Conservation (phyloP, 495 filamentous ascomycete genomes). For the Penicillium pulvis region DNA sequence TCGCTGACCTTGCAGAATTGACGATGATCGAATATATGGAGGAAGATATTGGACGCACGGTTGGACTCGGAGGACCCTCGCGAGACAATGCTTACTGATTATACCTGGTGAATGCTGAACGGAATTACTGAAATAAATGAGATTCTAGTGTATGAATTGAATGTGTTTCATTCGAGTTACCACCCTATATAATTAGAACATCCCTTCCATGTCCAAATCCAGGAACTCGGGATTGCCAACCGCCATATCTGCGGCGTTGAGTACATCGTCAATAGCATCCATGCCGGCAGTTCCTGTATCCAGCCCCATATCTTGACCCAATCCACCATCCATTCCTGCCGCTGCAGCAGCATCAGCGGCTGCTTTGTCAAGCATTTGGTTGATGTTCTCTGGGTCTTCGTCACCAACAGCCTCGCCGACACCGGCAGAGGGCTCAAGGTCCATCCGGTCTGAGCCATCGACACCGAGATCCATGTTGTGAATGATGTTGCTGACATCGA, state of each 20-base stretch:
- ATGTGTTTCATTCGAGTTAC: not conserved
- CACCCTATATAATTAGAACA: conserved; percentile 32
- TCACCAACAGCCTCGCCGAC: conserved; percentile 24
- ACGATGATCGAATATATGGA: not conserved
- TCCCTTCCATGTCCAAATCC: conserved; percentile 53
- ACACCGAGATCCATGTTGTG: conserved; percentile 44
- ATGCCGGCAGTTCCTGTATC: conserved; percentile 28
- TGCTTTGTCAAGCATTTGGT: conserved; percentile 50
- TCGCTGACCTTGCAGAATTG: not conserved
- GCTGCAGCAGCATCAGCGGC: conserved; percentile 37
- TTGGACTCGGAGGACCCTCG: not conserved
- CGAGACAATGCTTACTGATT: not conserved
- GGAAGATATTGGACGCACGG: not conserved
- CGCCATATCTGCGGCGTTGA: conserved; percentile 51
- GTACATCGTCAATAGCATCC: conserved; percentile 50
- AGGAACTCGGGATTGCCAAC: conserved; percentile 52
- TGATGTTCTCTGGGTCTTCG: conserved; percentile 43
- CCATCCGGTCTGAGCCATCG: conserved; percentile 36
- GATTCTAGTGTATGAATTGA: not conserved
- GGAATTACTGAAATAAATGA: not conserved
- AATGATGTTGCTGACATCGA: conserved; percentile 46
- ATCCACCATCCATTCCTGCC: conserved; percentile 32
- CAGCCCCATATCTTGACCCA: conserved; percentile 36
- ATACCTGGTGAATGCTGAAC: not conserved
- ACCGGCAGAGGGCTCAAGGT: conserved; percentile 31